A percentile compares a stretch with the other conserved stretches of the same genome.
Evolutionary conservation across 1,139 yeast species (phyloP).

Genomic region (Meyerozyma elateridarum): DNA sequence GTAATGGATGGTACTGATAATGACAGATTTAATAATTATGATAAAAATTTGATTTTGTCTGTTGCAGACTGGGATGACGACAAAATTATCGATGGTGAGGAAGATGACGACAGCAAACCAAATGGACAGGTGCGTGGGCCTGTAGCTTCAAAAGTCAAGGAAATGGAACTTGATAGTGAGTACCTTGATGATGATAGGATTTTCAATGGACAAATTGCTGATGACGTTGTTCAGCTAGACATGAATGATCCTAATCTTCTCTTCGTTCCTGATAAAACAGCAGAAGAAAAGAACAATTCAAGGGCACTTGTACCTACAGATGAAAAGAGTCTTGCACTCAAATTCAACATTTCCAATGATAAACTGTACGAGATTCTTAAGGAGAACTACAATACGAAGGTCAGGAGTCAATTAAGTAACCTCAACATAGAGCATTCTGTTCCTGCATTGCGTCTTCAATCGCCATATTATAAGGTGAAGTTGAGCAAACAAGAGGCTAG

Average conservation of each 20-base stretch:
- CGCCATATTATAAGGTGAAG: constrained; percentile 86
- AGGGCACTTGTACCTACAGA: constrained; percentile 43
- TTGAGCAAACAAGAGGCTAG: constrained; percentile 67
- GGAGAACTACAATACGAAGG: constrained; percentile 84
- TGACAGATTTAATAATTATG: constrained; percentile 38
- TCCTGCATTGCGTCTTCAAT: constrained; percentile 82
- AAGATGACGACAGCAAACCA: constrained; percentile 9
- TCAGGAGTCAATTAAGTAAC: constrained; percentile 90
- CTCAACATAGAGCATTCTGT: constrained; percentile 86
- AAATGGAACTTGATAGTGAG: constrained; percentile 1
- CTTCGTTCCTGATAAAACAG: constrained; percentile 48
- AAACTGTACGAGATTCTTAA: constrained; percentile 76
- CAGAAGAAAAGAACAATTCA: constrained; percentile 16
- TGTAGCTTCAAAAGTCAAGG: not conserved
- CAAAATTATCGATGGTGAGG: constrained; percentile 50
- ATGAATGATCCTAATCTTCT: constrained; percentile 83
- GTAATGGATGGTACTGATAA: constrained; percentile 32
- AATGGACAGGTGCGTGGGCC: not conserved
- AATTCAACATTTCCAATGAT: constrained; percentile 86
- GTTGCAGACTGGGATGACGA: constrained; percentile 85
- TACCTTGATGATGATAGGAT: constrained; percentile 62
- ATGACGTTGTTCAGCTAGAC: constrained; percentile 53
- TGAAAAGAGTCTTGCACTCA: constrained; percentile 45
- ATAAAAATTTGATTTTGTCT: constrained; percentile 63
- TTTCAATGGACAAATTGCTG: constrained; percentile 63